Base-by-base conservation (phyloP, 768 basidiomycete genomes). In the Amanita fuliginea region DNA sequence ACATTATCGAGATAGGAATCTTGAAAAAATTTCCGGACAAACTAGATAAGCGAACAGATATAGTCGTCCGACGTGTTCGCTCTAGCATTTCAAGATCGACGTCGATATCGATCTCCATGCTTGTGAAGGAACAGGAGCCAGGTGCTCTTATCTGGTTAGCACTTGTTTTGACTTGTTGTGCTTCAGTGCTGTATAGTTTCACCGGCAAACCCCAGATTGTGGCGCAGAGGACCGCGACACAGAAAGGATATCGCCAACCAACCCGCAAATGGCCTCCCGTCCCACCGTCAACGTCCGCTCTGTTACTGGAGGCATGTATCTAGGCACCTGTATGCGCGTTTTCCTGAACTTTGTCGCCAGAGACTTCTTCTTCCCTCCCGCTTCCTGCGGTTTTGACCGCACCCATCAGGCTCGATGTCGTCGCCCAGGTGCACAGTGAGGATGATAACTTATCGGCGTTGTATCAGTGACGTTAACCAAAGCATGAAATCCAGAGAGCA, bases 391-490 rank as follows among this genome's bases (percentile, higher is more conserved):
- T 99, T 64, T 75, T 99, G 63, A 94, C 92, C 60, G 96, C 95
- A 34, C 95, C 96, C 62, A 98, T 99, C 71, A 80, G 96, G 70
- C 82, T 95, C 64, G 96, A 99, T 78, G 93, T 99, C 57, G 95
- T 99, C 60, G 80, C 89, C 54, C 92, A 93, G 70, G 91, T 99
- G 53, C 94, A 98, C 88, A 99, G 96, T 97, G 68, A 73, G 90
- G 81, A 63, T 32, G 10, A 19, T 22, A 33, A 22, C 41, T 34
- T 14, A 16, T 32, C 42, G 3, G 7, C 5, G 39, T 42, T 30
- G 6, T 16, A 30, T 32, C 19, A 24, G 19, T 14, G 16, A 19
- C 22, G 35, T 6, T 21, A 13, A 32, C 2, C n/a, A 19, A 34
- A 13, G 21, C 1, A 21, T 19, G 19, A 24, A 19, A 58, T 57